Evolutionary conservation across 2,329 filamentous ascomycete species (phyloP).

Genomic region (Bretziella fagacearum): DNA sequence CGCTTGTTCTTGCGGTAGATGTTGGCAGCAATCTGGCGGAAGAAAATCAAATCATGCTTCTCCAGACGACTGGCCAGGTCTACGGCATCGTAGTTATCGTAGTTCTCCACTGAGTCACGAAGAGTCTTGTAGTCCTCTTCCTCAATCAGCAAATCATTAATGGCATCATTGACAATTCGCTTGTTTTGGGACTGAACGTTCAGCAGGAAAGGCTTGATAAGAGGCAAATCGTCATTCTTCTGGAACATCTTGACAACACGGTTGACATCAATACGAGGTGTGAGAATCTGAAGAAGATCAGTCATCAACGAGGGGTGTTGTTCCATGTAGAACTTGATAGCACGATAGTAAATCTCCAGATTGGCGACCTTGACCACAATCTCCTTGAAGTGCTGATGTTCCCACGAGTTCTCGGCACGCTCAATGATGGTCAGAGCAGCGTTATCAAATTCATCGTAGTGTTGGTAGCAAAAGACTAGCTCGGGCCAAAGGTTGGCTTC

Average conservation of each 20-base stretch:
- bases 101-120: slow-evolving; percentile 92
- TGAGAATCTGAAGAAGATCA: slow-evolving; percentile 82
- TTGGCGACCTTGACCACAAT: slow-evolving; percentile 96
- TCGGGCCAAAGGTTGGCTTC: slow-evolving; percentile 95
- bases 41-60: slow-evolving; percentile 96
- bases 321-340: slow-evolving; percentile 91
- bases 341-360: slow-evolving; percentile 96
- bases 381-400: slow-evolving; percentile 99
- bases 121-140: slow-evolving; percentile 99
- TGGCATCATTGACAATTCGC: slow-evolving; percentile 91
- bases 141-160: slow-evolving; percentile 94
- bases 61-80: slow-evolving; percentile 83
- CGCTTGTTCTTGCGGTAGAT: slow-evolving; percentile 99
- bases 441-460: slow-evolving; percentile 98
- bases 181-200: slow-evolving; percentile 97
- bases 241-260: slow-evolving; percentile 98
- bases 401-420: slow-evolving; percentile 92
- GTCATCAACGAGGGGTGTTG: slow-evolving; percentile 91
- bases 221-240: slow-evolving; percentile 91
- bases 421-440: slow-evolving; percentile 96
- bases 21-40: slow-evolving; percentile 92
- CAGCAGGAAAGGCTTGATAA: slow-evolving; percentile 97
- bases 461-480: slow-evolving; percentile 92
- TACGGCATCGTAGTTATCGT: slow-evolving; percentile 96
- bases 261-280: slow-evolving; percentile 91